These are phyloP conservation scores for Fraxinus sp. DNA, from an alignment of 305 asterid genomes.

Conservation along the genomic window DNA sequence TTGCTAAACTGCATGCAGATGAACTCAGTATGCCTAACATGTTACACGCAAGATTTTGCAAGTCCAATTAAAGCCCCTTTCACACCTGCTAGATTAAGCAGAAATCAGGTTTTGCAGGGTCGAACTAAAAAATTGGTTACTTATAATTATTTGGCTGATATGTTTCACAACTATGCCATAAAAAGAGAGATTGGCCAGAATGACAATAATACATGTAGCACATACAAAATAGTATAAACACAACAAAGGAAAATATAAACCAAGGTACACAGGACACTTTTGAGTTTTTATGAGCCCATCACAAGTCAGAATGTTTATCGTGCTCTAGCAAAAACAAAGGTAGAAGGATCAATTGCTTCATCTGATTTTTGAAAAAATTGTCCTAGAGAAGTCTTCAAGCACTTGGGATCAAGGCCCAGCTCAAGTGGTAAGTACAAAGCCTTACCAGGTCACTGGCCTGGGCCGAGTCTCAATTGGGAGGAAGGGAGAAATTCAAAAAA, in stretches of 20 bases:
- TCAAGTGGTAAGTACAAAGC: background rate
- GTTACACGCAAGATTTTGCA: background rate
- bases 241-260: background rate
- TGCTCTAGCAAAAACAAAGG: slow-evolving; percentile 3
- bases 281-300: slow-evolving; percentile 5
- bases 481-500: background rate
- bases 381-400: background rate
- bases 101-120: slow-evolving; percentile 1
- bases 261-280: slow-evolving; percentile 10
- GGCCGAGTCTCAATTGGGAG: background rate
- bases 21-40: background rate
- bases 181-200: background rate
- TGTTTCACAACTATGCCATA: slow-evolving; percentile 13
- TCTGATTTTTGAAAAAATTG: slow-evolving; percentile 3
- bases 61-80: slow-evolving; percentile 10
- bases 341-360: slow-evolving; percentile 14
- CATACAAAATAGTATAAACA: slow-evolving; percentile 1
- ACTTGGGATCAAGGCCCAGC: background rate
- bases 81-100: slow-evolving; percentile 12
- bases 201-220: background rate
- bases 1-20: background rate
- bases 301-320: background rate
- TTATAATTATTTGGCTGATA: background rate
- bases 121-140: background rate
- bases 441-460: background rate